Base-by-base conservation (phyloP, 495 filamentous ascomycete genomes). In the Mytilinidion resinicola region DNA sequence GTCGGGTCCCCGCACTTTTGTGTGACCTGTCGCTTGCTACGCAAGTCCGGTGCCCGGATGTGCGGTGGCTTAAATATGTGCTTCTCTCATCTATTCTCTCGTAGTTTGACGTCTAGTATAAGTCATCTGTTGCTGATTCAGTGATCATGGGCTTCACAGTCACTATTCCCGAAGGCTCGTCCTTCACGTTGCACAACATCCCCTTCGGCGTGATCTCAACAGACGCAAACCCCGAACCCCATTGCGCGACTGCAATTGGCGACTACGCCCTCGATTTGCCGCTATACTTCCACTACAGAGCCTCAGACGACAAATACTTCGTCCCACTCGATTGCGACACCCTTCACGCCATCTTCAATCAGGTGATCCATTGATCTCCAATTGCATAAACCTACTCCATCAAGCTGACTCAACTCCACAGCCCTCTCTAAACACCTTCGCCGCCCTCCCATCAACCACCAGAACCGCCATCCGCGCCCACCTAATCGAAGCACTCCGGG, bases 381-480 rank as follows among this genome's bases (percentile, higher is more conserved):
- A n/a, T n/a, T n/a, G n/a, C n/a, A n/a, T n/a, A n/a, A n/a, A n/a
- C n/a, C n/a, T n/a, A n/a, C n/a, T n/a, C n/a, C n/a, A 14, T 12
- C 3, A 0, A 21, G 51, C 33, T 14, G 1, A 6, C 33, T 10
- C 17, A 15, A 25, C 36, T 43, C 4, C 14, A 42, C 35, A 67
- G 64, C 58, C 61, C 15, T 19, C 54, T n/a, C 53, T 70, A 14
- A 70, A 68, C 59, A 35, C 61, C 17, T 68, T 70, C 54, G 65
- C 67, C 33, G 51, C 59, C 20, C 53, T 68, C 12, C 55, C 64
- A 36, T 53, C 55, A 53, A 7, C 64, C 1, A 42, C 46, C 4
- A 57, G 64, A 33, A 34, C 51, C 15, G 33, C 41, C n/a, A 56
- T 64, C 11, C 55, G 65, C 3, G 59, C 55, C 41, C 55, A 61